Conservation (phyloP, 1,284 basidiomycete genomes). For the Tetrapyrgos nigripes region DNA sequence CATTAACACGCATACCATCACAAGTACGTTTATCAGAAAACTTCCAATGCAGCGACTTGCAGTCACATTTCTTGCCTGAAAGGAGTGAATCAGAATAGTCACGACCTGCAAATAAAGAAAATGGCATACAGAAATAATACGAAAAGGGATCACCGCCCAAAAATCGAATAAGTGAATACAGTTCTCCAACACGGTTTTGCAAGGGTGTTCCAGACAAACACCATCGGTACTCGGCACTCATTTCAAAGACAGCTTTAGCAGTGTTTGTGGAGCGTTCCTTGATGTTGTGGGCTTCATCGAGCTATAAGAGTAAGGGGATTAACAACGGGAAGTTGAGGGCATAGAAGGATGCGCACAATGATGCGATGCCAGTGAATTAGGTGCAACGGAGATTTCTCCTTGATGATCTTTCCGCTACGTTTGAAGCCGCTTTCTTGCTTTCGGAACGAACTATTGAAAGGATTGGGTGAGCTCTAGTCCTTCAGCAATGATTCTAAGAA, state of each 20-base stretch:
- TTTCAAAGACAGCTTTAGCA: conserved; percentile 93
- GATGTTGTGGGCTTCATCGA: conserved; percentile 99
- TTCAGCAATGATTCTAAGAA: neutral
- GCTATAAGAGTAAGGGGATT: conserved; percentile 45
- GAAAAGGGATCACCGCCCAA: conserved; percentile 92
- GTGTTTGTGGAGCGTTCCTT: conserved; percentile 96
- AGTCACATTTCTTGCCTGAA: conserved; percentile 77
- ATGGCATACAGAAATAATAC: conserved; percentile 87
- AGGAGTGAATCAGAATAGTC: neutral
- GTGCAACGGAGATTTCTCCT: conserved; percentile 90
- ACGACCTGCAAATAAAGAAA: neutral
- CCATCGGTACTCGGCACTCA: conserved; percentile 88
- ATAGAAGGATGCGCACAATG: conserved; percentile 49
- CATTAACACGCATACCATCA: conserved; percentile 68
- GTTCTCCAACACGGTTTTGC: conserved; percentile 96
- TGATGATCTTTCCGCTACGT: conserved; percentile 84
- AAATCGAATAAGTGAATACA: conserved; percentile 96
- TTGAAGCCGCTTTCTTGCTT: conserved; percentile 95
- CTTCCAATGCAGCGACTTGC: conserved; percentile 91
- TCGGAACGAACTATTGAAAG: conserved; percentile 75
- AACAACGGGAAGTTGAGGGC: neutral
- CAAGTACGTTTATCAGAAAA: conserved; percentile 87
- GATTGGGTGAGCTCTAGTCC: neutral
- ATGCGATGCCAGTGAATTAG: conserved; percentile 87
- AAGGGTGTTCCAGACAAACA: conserved; percentile 98